phyloP scores from a whole-genome alignment of 192 early-diverging fungal species.

The Umbelopsis vinacea region DNA sequence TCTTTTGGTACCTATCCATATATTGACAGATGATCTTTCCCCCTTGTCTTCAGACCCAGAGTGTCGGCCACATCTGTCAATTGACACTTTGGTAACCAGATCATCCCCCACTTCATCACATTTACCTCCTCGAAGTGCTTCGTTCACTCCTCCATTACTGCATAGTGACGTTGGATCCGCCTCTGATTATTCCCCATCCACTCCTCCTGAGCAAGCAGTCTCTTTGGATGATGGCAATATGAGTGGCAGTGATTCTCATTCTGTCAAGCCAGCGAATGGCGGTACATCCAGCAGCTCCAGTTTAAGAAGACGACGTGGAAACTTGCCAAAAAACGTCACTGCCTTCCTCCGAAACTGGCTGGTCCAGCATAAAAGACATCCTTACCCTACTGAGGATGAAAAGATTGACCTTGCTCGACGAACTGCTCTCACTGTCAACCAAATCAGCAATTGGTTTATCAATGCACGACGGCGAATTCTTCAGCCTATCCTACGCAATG shows the following conservation, averaged over 20 bases:
- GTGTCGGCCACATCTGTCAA: slow-evolving; percentile 8
- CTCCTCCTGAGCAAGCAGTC: slow-evolving; percentile 11
- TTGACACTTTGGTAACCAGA: slow-evolving; percentile 20
- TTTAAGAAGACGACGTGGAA: slow-evolving; percentile 42
- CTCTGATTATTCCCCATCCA: slow-evolving; percentile 9
- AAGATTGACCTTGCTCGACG: slow-evolving; percentile 48
- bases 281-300: neutral
- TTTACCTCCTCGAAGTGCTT: slow-evolving; percentile 18
- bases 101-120: neutral
- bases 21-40: slow-evolving; percentile 8
- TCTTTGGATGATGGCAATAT: slow-evolving; percentile 9
- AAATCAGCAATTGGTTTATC: slow-evolving; percentile 70
- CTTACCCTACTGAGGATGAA: slow-evolving; percentile 61
- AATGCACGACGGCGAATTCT: slow-evolving; percentile 61
- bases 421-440: slow-evolving; percentile 57
- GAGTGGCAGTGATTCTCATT: slow-evolving; percentile 17
- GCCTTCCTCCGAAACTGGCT: slow-evolving; percentile 59
- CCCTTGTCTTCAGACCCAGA: slow-evolving; percentile 4
- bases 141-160: neutral
- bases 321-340: slow-evolving; percentile 50
- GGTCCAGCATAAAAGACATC: slow-evolving; percentile 55
- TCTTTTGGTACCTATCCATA: neutral
- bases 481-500: slow-evolving; percentile 46
- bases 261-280: neutral
- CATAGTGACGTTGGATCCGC: slow-evolving; percentile 7